Evolutionary conservation across 805 yeast species (phyloP).

Genomic region (Saccharomycopsis amapae): DNA sequence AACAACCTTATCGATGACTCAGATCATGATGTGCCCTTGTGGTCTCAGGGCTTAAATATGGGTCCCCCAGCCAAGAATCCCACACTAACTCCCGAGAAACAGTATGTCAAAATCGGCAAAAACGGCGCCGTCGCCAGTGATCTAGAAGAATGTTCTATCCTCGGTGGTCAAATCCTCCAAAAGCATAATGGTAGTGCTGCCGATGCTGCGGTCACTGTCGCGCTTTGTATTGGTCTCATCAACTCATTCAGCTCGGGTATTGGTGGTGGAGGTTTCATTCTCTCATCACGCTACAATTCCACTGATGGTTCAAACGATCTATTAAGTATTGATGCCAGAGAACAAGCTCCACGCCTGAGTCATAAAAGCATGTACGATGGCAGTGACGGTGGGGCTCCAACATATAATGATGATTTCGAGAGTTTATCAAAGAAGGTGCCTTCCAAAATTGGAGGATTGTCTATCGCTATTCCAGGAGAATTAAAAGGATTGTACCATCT

Average conservation of each 20-base stretch:
- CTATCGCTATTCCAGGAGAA: constrained; percentile 90
- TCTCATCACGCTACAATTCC: constrained; percentile 30
- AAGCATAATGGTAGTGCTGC: constrained; percentile 74
- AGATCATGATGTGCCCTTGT: too few species aligned
- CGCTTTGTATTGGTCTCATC: constrained; percentile 79
- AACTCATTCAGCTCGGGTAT: constrained; percentile 83
- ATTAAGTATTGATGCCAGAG: constrained; percentile 76
- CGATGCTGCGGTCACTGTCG: constrained; percentile 86
- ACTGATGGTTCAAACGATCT: constrained; percentile 38
- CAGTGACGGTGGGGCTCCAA: background rate
- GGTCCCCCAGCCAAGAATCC: constrained; percentile 21
- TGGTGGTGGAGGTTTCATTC: constrained; percentile 86
- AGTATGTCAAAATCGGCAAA: constrained; percentile 34
- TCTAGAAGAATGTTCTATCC: constrained; percentile 50
- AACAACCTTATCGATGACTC: too few species aligned
- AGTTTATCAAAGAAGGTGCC: constrained; percentile 31
- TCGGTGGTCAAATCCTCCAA: constrained; percentile 51
- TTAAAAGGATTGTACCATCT: constrained; percentile 71
- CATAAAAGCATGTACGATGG: constrained; percentile 53
- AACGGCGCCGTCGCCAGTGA: constrained; percentile 66
- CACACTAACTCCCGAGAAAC: constrained; percentile 36
- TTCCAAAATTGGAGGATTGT: constrained; percentile 76
- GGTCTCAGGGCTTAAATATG: constrained; percentile 20
- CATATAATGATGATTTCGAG: constrained; percentile 18
- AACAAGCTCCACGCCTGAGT: constrained; percentile 68